Evolutionary conservation across 768 basidiomycete species (phyloP).

Genomic region (Suillus placidus): DNA sequence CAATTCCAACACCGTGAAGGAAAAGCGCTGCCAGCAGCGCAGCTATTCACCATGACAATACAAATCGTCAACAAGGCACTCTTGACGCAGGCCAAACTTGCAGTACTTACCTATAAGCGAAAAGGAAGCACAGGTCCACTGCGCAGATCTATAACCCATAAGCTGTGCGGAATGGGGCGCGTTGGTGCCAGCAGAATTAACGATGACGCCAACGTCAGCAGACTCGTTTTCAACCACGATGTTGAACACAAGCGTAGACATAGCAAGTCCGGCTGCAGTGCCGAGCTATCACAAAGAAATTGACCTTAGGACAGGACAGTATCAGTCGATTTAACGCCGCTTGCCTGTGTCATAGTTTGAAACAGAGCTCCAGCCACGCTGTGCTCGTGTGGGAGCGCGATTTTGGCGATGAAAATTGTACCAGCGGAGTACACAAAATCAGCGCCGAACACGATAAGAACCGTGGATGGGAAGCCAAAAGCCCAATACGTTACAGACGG

Average conservation of each 20-base stretch:
- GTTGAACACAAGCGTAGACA: conserved; percentile 73
- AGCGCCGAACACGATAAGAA: conserved; percentile 68
- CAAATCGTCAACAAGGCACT: conserved; percentile 3
- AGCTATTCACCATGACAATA: conserved; percentile 18
- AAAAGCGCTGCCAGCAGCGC: conserved; percentile 38
- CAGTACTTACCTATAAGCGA: conserved; percentile 53
- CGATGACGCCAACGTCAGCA: conserved; percentile 32
- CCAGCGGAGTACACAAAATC: conserved; percentile 72
- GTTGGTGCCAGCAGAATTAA: conserved; percentile 30
- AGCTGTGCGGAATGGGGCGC: conserved; percentile 43
- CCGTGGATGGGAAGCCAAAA: conserved; percentile 69
- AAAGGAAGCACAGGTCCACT: conserved; percentile 65
- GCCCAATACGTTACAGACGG: conserved; percentile 69
- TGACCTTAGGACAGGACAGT: background rate
- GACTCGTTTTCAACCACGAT: conserved; percentile 42
- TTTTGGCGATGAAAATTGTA: conserved; percentile 70
- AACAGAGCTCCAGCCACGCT: conserved; percentile 76
- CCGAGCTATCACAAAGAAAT: conserved; percentile 50
- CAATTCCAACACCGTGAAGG: conserved; percentile 43
- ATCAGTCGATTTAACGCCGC: conserved; percentile 6
- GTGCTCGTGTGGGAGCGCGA: conserved; percentile 69
- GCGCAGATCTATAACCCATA: conserved; percentile 58
- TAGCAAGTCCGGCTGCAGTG: conserved; percentile 66
- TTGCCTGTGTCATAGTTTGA: conserved; percentile 76
- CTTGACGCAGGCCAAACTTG: background rate